Evolutionary conservation across 23 red algal genomes (phyloP).

Genomic region (Pyropia haitanensis): DNA sequence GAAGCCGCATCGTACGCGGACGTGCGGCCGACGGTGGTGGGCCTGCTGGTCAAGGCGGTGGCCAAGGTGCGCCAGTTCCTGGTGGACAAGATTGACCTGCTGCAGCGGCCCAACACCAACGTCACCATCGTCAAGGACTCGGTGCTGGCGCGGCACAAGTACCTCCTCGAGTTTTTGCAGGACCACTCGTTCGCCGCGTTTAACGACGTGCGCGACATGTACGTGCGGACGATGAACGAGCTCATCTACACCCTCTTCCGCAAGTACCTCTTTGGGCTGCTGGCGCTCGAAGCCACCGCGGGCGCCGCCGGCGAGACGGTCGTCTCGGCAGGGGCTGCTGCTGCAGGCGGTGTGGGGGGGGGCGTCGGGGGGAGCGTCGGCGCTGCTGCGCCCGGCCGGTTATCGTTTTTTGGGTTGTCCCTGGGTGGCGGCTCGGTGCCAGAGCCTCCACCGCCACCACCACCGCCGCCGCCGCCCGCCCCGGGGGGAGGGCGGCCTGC

Average conservation of each 20-base stretch:
- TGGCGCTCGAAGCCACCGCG: slow-evolving; percentile 31
- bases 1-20: slow-evolving; percentile 48
- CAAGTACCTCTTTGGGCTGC: slow-evolving; percentile 54
- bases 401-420: too few relatives aligned
- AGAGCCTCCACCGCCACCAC: too few relatives aligned
- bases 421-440: too few relatives aligned
- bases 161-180: slow-evolving; percentile 75
- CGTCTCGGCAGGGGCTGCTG: background rate
- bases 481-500: background rate
- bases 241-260: slow-evolving; percentile 73
- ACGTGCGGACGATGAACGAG: slow-evolving; percentile 50
- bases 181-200: slow-evolving; percentile 35
- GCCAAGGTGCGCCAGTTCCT: slow-evolving; percentile 45
- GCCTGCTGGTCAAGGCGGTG: slow-evolving; percentile 50
- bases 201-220: slow-evolving; percentile 47
- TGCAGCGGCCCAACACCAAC: slow-evolving; percentile 92
- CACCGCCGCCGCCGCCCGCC: too few relatives aligned
- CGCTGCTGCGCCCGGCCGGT: too few relatives aligned
- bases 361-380: too few relatives aligned
- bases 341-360: too few relatives aligned
- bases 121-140: slow-evolving; percentile 95
- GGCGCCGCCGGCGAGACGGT: background rate
- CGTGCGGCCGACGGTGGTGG: slow-evolving; percentile 26
- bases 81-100: slow-evolving; percentile 53
- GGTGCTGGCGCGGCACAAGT: slow-evolving; percentile 66